phyloP scores from a whole-genome alignment of 179 eudicot species.

The Beta macrorhiza region DNA sequence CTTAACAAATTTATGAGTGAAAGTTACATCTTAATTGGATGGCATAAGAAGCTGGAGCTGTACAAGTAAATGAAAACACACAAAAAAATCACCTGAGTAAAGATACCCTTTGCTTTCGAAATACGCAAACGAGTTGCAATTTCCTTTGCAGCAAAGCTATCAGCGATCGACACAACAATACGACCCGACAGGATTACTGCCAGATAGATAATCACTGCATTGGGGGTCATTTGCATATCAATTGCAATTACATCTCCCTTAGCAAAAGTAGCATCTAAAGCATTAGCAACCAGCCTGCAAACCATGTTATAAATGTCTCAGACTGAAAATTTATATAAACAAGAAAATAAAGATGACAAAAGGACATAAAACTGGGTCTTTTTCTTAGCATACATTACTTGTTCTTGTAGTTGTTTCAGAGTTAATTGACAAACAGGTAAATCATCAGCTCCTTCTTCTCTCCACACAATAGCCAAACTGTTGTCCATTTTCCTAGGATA shows the following conservation, averaged over 20 bases:
- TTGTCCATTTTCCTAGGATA: constrained; percentile 56
- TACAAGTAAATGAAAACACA: background rate
- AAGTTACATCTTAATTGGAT: background rate
- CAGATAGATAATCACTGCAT: constrained; percentile 81
- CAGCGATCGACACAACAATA: constrained; percentile 86
- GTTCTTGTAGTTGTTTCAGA: constrained; percentile 60
- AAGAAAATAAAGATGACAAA: background rate
- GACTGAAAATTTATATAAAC: background rate
- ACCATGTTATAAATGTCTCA: background rate
- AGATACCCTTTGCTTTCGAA: constrained; percentile 77
- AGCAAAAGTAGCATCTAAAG: constrained; percentile 62
- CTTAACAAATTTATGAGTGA: background rate
- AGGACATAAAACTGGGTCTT: background rate
- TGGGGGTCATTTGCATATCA: constrained; percentile 93
- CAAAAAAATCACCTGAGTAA: constrained; percentile 67
- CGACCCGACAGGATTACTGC: constrained; percentile 76
- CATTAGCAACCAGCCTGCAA: constrained; percentile 81
- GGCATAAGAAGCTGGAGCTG: background rate
- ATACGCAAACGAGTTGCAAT: constrained; percentile 82
- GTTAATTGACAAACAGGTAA: constrained; percentile 56
- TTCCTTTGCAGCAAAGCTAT: constrained; percentile 88
- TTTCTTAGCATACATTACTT: constrained; percentile 68
- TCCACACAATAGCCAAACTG: constrained; percentile 69
- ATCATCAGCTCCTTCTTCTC: constrained; percentile 68
- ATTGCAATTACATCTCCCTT: constrained; percentile 91